These are phyloP conservation scores for Trifolium pratense DNA, from an alignment of 306 rosid genomes.

Conservation along the genomic window DNA sequence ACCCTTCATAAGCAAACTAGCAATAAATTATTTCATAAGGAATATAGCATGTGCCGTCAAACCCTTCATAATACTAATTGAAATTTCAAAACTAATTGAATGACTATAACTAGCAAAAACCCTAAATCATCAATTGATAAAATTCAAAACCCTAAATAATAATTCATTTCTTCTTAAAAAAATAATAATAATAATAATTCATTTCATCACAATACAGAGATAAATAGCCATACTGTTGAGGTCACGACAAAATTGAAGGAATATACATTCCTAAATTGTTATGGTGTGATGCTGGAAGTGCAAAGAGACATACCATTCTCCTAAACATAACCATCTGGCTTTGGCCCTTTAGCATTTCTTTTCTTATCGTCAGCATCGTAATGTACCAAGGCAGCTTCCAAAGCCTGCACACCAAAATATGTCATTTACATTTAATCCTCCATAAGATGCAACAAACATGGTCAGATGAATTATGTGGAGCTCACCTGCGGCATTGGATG, in stretches of 20 bases:
- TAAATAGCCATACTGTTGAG: slow-evolving; percentile 30
- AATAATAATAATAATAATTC: neutral
- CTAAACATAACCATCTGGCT: slow-evolving; percentile 72
- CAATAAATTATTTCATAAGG: no score
- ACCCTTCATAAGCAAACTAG: no score
- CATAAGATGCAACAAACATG: slow-evolving; percentile 18
- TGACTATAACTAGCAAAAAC: no score
- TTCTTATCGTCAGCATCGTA: slow-evolving; percentile 77
- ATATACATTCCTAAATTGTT: slow-evolving; percentile 41
- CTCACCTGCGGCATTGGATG: slow-evolving; percentile 98
- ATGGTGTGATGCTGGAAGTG: slow-evolving; percentile 13
- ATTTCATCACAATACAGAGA: slow-evolving; percentile 36
- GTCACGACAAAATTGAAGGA: slow-evolving; percentile 60
- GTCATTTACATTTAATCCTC: slow-evolving; percentile 6
- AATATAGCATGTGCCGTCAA: no score
- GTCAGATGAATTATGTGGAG: slow-evolving; percentile 25
- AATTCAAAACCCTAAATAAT: no score
- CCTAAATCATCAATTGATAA: no score
- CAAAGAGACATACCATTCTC: slow-evolving; percentile 19
- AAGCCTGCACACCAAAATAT: slow-evolving; percentile 68
- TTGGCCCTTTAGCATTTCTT: slow-evolving; percentile 71
- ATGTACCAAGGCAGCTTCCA: slow-evolving; percentile 91
- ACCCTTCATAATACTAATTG: no score
- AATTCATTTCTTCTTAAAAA: no score
- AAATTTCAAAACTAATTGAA: no score